A percentile compares a stretch with the other conserved stretches of the same genome.
Evolutionary conservation across 2,329 filamentous ascomycete species (phyloP).

Genomic region (Penicillium capsulatum): DNA sequence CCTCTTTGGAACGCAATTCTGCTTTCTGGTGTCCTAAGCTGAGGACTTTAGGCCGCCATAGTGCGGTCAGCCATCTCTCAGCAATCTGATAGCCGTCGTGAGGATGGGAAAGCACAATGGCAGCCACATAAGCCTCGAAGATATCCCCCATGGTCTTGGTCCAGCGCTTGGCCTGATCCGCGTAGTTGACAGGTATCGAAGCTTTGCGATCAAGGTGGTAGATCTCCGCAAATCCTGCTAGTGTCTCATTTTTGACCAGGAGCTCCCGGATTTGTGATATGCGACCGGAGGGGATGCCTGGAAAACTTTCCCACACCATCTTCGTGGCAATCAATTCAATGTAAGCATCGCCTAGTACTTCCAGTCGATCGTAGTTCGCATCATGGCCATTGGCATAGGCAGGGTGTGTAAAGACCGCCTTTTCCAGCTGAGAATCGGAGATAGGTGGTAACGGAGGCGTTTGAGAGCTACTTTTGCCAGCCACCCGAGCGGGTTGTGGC

Average conservation of each 20-base stretch:
- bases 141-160: conserved; percentile 78
- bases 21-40: conserved; percentile 24
- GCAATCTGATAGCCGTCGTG: conserved; percentile 58
- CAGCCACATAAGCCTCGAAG: conserved; percentile 87
- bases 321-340: conserved; percentile 71
- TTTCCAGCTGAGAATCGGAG: conserved; percentile 55
- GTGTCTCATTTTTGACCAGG: conserved; percentile 74
- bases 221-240: conserved; percentile 63
- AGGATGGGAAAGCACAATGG: conserved; percentile 65
- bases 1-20: conserved; percentile 50
- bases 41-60: conserved; percentile 67
- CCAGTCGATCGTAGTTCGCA: conserved; percentile 70
- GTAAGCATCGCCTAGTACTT: conserved; percentile 86
- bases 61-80: conserved; percentile 65
- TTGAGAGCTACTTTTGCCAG: neutral
- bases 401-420: conserved; percentile 64
- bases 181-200: conserved; percentile 50
- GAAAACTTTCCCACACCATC: conserved; percentile 71
- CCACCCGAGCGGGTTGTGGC: neutral
- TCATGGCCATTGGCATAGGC: conserved; percentile 38
- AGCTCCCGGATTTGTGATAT: conserved; percentile 72
- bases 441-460: conserved; percentile 54
- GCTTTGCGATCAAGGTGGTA: conserved; percentile 69
- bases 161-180: conserved; percentile 50
- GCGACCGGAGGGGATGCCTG: conserved; percentile 60